Evolutionary conservation across 2,329 filamentous ascomycete genomes (phyloP).

Genomic region (Aureobasidium sp.): DNA sequence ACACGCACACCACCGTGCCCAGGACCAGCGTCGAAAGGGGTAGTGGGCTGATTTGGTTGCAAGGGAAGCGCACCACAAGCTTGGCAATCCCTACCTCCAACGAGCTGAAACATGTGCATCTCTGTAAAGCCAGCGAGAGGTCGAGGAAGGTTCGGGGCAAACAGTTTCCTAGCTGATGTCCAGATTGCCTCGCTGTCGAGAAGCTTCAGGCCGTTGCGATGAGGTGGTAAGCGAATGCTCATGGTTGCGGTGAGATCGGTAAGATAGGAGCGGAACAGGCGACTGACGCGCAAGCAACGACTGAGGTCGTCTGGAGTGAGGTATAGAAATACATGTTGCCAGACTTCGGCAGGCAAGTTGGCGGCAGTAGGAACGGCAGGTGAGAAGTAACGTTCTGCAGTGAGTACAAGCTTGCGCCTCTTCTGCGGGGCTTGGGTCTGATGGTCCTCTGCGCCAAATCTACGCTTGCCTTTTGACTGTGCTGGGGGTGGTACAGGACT

Average conservation of each 20-base stretch:
- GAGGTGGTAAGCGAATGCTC: background rate
- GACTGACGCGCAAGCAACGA: conserved; percentile 25
- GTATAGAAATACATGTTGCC: conserved; percentile 26
- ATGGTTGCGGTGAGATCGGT: conserved; percentile 17
- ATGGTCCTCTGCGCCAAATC: background rate
- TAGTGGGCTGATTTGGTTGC: conserved; percentile 16
- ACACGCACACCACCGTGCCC: conserved; percentile 51
- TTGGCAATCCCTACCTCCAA: conserved; percentile 56
- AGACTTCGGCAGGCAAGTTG: conserved; percentile 12
- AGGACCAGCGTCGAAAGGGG: conserved; percentile 52
- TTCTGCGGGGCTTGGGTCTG: background rate
- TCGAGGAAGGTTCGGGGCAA: conserved; percentile 58
- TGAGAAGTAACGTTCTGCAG: conserved; percentile 9
- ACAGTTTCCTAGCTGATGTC: conserved; percentile 57
- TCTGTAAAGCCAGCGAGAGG: conserved; percentile 59
- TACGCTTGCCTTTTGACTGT: conserved; percentile 12
- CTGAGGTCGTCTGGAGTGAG: conserved; percentile 26
- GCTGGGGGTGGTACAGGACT: background rate
- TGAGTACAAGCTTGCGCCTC: conserved; percentile 1
- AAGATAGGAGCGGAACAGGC: conserved; percentile 22
- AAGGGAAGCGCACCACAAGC: conserved; percentile 47
- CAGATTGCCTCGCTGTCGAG: conserved; percentile 59
- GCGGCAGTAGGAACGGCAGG: background rate
- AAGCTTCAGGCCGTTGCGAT: conserved; percentile 19
- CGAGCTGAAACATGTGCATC: conserved; percentile 66